Evolutionary conservation across 2,329 filamentous ascomycete genomes (phyloP).

Genomic region (Pyrenochaeta sp.): DNA sequence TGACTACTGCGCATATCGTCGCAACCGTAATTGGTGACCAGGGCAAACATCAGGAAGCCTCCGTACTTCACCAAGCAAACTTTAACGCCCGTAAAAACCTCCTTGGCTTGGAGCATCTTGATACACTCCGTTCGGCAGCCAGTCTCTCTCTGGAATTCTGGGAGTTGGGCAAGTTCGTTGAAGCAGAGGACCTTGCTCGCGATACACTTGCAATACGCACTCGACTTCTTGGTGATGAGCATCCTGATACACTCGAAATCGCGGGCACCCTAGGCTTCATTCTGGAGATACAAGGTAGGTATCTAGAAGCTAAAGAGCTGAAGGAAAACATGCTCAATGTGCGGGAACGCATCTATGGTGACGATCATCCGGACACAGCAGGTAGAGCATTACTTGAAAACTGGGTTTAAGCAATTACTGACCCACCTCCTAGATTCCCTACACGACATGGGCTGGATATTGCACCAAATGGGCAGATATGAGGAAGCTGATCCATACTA

Average conservation of each 20-base stretch:
- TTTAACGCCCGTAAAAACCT: slow-evolving; percentile 10
- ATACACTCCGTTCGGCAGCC: slow-evolving; percentile 15
- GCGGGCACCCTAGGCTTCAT: slow-evolving; percentile 17
- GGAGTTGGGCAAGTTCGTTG: slow-evolving; percentile 16
- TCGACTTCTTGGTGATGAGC: slow-evolving; percentile 11
- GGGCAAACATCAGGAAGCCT: slow-evolving; percentile 15
- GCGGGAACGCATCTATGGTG: slow-evolving; percentile 11
- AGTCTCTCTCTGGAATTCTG: slow-evolving; percentile 16
- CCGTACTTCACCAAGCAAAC: slow-evolving; percentile 7
- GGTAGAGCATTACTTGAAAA: not conserved
- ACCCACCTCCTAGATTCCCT: no score
- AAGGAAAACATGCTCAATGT: slow-evolving; percentile 11
- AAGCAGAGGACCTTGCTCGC: slow-evolving; percentile 15
- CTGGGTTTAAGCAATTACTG: no score
- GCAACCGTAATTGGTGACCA: slow-evolving; percentile 6
- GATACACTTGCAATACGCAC: slow-evolving; percentile 11
- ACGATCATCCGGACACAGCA: slow-evolving; percentile 20
- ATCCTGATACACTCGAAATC: slow-evolving; percentile 20
- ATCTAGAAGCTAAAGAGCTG: slow-evolving; percentile 9
- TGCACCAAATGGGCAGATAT: slow-evolving; percentile 16
- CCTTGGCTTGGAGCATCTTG: slow-evolving; percentile 14
- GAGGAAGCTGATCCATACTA: slow-evolving; percentile 16
- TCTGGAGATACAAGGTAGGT: slow-evolving; percentile 17
- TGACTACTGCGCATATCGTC: slow-evolving; percentile 13
- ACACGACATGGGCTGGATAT: slow-evolving; percentile 22